phyloP scores from a whole-genome alignment of 2,329 filamentous ascomycete species.

The Zymoseptoria passerinii region DNA sequence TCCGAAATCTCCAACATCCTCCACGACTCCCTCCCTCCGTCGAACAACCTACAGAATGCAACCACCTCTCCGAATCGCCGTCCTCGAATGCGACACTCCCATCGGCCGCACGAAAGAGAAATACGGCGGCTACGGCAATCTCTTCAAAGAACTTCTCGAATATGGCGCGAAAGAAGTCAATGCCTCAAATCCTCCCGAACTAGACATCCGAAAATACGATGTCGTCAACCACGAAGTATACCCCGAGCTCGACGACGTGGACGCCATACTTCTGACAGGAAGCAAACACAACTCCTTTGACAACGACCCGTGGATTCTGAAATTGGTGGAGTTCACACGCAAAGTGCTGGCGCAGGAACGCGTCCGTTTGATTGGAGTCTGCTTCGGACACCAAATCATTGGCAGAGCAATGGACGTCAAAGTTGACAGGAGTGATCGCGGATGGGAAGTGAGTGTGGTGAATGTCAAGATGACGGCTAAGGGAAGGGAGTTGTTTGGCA shows the following conservation, averaged over 20 bases:
- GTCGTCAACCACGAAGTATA: slow-evolving; percentile 62
- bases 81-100: slow-evolving; percentile 82
- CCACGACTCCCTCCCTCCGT: not conserved
- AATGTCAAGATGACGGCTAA: slow-evolving; percentile 58
- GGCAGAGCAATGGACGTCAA: slow-evolving; percentile 61
- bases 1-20: not conserved
- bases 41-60: not conserved
- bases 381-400: slow-evolving; percentile 83
- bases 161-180: slow-evolving; percentile 40
- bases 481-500: slow-evolving; percentile 64
- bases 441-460: slow-evolving; percentile 77
- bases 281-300: slow-evolving; percentile 64
- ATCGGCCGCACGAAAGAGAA: slow-evolving; percentile 53
- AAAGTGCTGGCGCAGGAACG: slow-evolving; percentile 52
- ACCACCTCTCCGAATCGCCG: slow-evolving; percentile 59
- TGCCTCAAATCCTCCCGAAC: slow-evolving; percentile 36
- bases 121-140: slow-evolving; percentile 64
- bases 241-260: slow-evolving; percentile 63
- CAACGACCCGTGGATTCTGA: slow-evolving; percentile 65
- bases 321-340: slow-evolving; percentile 60
- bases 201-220: slow-evolving; percentile 60
- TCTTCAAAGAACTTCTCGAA: slow-evolving; percentile 45
- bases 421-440: slow-evolving; percentile 57
- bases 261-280: slow-evolving; percentile 76
- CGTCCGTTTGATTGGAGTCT: slow-evolving; percentile 68